Evolutionary conservation across 192 early-diverging fungal genomes (phyloP), one percentile per base, ranked within the genome.

Genomic region (Pilobolus umbonatus): DNA sequence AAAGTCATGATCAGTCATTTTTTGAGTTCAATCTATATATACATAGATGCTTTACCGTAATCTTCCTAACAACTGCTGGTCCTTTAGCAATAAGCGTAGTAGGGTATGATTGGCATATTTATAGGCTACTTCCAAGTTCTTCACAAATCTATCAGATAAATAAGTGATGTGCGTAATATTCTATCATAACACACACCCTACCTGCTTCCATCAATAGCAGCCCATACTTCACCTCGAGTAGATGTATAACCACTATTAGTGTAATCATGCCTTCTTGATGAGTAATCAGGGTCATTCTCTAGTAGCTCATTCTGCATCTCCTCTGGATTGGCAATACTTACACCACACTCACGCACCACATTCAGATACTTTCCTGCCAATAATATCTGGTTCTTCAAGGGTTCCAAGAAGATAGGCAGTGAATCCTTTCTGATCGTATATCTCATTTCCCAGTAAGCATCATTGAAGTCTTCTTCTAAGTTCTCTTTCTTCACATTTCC

Each of bases 311-410:
- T 26, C 34, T 57, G 46, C 44, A 50, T 64, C 9, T 21, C 61
- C 35, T 74, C 59, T 17, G 74, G 69, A 14, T 55, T 72, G 15
- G 64, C 31, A 22, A 76, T 56, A 55, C 58, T 60, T 5, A 81
- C 78, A n/a, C 85, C 85, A 65, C 90, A 95, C 54, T 91, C 92
- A 0, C 89, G 75, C 22, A 98, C 76, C 1, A 96, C 93, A 67
- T 99, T 98, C 42, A 97, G 69, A 64, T 99, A 98, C 68, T 94
- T 95, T 35, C 97, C 97, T 0, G 95, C 89, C 17, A 87, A 70
- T 57, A 99, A 65, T 46, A 98, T 88, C 68, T 93, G 93, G 4
- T 78, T 78, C 21, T 86, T 79, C 17, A 86, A 78, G 5, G 86
- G 82, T 5, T 82, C 82, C 39, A 99, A 70, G 42, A 96, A 98